Conservation (phyloP, 495 filamentous ascomycete genomes). For the Daldinia grandis region DNA sequence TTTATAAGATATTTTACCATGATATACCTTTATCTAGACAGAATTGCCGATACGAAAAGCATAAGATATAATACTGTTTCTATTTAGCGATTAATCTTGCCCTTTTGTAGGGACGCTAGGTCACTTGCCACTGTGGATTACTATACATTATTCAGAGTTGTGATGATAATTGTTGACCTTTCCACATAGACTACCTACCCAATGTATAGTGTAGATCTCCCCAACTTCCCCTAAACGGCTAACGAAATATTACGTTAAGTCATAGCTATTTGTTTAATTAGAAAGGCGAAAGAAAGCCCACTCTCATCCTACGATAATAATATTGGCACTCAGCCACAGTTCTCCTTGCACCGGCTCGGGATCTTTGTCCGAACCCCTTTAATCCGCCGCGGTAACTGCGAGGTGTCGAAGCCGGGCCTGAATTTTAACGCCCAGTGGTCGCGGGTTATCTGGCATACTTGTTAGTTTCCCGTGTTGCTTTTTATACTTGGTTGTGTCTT, state of each 20-base stretch:
- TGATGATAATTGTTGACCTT: no score
- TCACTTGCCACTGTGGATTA: no score
- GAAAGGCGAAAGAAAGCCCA: not conserved
- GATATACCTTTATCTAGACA: no score
- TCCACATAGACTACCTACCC: not conserved
- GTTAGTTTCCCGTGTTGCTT: not conserved
- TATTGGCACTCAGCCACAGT: not conserved
- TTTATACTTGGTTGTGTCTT: not conserved
- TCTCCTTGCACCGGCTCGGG: slow-evolving; percentile 14
- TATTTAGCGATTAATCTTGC: no score
- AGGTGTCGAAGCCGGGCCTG: slow-evolving; percentile 17
- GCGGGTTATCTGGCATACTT: not conserved
- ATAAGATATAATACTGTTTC: no score
- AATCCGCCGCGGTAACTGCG: slow-evolving; percentile 24
- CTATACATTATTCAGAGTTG: no score
- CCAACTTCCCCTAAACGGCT: not conserved
- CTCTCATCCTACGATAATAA: not conserved
- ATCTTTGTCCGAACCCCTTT: slow-evolving; percentile 24
- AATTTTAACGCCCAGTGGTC: slow-evolving; percentile 37
- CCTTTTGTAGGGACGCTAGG: no score
- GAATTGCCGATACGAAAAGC: no score
- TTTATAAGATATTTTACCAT: not conserved
- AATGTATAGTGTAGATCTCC: not conserved
- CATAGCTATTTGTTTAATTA: not conserved
- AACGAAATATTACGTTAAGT: not conserved